Conservation (phyloP, 192 early-diverging fungal genomes). For the Funneliformis geosporum region DNA sequence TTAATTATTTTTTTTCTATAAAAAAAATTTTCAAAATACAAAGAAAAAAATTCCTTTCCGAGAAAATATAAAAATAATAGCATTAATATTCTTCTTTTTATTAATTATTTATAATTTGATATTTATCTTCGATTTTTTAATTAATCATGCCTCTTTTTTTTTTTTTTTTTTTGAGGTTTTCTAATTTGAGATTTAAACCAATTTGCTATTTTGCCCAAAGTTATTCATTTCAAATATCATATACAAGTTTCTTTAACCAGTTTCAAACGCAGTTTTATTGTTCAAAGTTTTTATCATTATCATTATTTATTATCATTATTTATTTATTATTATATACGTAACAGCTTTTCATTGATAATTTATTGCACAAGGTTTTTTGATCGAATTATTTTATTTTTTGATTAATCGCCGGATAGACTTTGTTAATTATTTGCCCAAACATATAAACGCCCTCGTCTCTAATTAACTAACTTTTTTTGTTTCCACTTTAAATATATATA, state of each 20-base stretch:
- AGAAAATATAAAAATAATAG: background rate
- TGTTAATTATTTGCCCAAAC: background rate
- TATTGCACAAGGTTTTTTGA: background rate
- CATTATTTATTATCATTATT: background rate
- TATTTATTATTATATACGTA: background rate
- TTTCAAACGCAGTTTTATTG: background rate
- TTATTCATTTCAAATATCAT: background rate
- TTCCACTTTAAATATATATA: constrained; percentile 1
- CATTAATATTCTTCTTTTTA: background rate
- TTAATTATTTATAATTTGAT: background rate
- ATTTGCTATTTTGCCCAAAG: background rate
- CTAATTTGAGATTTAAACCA: background rate
- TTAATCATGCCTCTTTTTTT: background rate
- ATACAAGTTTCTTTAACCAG: background rate
- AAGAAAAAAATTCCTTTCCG: background rate
- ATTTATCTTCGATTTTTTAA: background rate
- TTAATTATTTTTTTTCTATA: constrained; percentile 1
- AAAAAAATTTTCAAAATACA: constrained; percentile 7
- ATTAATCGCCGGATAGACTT: background rate
- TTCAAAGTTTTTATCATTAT: background rate
- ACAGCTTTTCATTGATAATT: background rate
- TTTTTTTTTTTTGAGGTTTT: background rate
- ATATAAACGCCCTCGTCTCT: background rate
- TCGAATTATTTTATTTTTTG: background rate
- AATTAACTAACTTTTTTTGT: background rate